phyloP scores from a whole-genome alignment of 2,329 filamentous ascomycete species.

The Aspergillus tubingensis region DNA sequence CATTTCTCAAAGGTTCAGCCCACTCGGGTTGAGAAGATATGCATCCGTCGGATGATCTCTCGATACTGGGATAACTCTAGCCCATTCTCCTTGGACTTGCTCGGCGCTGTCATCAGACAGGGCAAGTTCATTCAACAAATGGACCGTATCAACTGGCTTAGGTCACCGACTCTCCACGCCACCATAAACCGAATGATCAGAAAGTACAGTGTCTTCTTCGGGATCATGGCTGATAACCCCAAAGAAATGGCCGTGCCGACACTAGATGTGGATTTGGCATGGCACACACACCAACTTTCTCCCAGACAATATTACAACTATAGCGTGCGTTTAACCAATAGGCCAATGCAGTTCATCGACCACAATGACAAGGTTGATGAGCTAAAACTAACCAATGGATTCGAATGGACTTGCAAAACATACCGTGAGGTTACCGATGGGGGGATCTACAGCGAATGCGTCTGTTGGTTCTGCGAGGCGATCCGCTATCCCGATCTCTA shows the following conservation, averaged over 20 bases:
- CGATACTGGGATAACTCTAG: constrained; percentile 45
- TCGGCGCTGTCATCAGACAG: constrained; percentile 45
- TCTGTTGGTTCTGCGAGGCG: constrained; percentile 12
- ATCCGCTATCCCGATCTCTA: neutral
- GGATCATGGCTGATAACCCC: constrained; percentile 40
- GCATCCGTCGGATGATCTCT: constrained; percentile 45
- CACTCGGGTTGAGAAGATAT: constrained; percentile 24
- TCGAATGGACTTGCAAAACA: constrained; percentile 69
- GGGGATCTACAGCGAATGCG: constrained; percentile 5
- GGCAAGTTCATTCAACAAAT: constrained; percentile 58
- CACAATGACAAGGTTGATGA: constrained; percentile 84
- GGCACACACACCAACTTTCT: constrained; percentile 73
- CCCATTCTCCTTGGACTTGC: constrained; percentile 41
- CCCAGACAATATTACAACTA: constrained; percentile 64
- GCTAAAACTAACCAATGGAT: constrained; percentile 60
- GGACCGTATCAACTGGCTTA: constrained; percentile 74
- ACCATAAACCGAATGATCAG: constrained; percentile 66
- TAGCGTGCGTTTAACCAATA: constrained; percentile 46
- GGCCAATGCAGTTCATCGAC: constrained; percentile 59
- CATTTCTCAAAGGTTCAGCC: constrained; percentile 9
- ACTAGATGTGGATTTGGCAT: constrained; percentile 39
- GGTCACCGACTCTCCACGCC: constrained; percentile 63
- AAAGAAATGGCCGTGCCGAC: constrained; percentile 37
- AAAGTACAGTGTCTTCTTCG: constrained; percentile 54
- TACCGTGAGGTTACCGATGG: constrained; percentile 55